These are phyloP conservation scores for Komagataea norvegica DNA, from an alignment of 1,139 yeast genomes.

Conservation along the genomic window DNA sequence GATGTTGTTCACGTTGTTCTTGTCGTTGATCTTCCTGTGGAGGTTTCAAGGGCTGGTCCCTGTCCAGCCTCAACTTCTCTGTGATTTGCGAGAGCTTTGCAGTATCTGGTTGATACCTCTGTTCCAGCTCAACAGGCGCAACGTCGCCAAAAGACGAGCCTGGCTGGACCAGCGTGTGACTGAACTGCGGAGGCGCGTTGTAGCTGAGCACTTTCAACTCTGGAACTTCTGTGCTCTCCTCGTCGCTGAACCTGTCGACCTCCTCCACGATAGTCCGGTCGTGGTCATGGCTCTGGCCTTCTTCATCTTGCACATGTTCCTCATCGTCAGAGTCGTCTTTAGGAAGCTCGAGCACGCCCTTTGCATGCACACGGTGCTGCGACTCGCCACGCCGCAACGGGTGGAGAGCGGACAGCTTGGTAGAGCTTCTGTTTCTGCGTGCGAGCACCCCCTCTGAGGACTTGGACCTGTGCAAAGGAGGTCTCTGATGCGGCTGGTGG, in stretches of 20 bases:
- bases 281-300: slow-evolving; percentile 27
- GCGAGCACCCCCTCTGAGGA: slow-evolving; percentile 20
- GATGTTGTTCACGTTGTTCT: no score
- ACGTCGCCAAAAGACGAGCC: slow-evolving; percentile 12
- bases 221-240: neutral
- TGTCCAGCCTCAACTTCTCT: slow-evolving; percentile 7
- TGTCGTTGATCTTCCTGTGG: no score
- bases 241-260: slow-evolving; percentile 35
- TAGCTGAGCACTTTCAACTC: slow-evolving; percentile 18
- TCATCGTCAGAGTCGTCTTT: slow-evolving; percentile 15
- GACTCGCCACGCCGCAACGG: slow-evolving; percentile 22
- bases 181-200: slow-evolving; percentile 24
- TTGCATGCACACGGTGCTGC: slow-evolving; percentile 15
- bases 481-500: slow-evolving; percentile 10
- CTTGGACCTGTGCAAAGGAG: slow-evolving; percentile 21
- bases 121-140: neutral
- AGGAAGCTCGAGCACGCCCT: slow-evolving; percentile 23
- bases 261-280: slow-evolving; percentile 32
- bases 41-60: neutral
- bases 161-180: slow-evolving; percentile 14
- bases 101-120: slow-evolving; percentile 5
- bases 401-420: slow-evolving; percentile 20
- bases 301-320: slow-evolving; percentile 17
- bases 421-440: slow-evolving; percentile 19
- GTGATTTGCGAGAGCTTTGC: slow-evolving; percentile 13